Evolutionary conservation across 1,284 basidiomycete species (phyloP).

Genomic region (Malassezia globosa): DNA sequence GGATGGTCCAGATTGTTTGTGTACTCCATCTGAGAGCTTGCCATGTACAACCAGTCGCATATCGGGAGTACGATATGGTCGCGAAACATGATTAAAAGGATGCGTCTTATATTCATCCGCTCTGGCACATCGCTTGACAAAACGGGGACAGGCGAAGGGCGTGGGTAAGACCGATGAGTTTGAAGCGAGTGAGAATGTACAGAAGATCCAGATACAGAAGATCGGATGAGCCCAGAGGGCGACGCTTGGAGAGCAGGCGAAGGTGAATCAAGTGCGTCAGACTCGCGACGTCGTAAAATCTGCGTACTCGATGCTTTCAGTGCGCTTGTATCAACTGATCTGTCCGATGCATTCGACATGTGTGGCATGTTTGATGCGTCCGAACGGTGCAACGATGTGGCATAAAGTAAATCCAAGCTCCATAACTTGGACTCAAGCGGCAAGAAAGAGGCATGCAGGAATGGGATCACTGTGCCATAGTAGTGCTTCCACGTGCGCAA

Average conservation of each 20-base stretch:
- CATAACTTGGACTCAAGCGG: constrained; percentile 45
- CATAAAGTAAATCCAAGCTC: constrained; percentile 14
- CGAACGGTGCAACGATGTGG: background rate
- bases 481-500: constrained; percentile 89
- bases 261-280: no score
- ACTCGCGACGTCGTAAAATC: no score
- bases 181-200: no score
- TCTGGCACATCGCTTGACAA: no score
- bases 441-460: constrained; percentile 59
- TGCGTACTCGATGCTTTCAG: no score
- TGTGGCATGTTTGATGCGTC: background rate
- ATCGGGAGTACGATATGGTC: constrained; percentile 51
- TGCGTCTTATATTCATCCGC: constrained; percentile 53
- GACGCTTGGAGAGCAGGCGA: no score
- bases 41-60: constrained; percentile 28
- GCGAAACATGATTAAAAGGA: constrained; percentile 67
- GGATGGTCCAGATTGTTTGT: constrained; percentile 3
- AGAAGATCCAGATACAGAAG: no score
- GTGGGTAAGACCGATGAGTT: no score
- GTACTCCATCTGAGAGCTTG: constrained; percentile 25
- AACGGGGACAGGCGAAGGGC: no score
- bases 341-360: background rate
- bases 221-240: no score
- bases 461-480: constrained; percentile 81
- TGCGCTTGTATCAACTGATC: no score